These are phyloP conservation scores for Talaromyces pinophilus DNA, from an alignment of 2,329 filamentous ascomycete genomes.

Conservation along the genomic window DNA sequence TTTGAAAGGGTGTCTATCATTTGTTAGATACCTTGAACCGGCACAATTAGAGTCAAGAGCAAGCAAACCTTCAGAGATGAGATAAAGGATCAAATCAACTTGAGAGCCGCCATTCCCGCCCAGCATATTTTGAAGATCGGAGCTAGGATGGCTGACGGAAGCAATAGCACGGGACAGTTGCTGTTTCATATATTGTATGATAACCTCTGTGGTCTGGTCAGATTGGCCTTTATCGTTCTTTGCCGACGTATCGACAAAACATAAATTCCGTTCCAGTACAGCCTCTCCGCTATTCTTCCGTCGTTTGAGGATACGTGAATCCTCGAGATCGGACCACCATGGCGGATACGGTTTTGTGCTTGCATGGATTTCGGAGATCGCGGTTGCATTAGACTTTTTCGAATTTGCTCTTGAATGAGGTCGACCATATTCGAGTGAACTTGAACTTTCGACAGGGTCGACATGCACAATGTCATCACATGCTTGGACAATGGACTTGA, in stretches of 20 bases:
- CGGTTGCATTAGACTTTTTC: conserved; percentile 25
- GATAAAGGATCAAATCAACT: conserved; percentile 82
- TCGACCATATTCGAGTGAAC: neutral
- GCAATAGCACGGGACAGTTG: conserved; percentile 65
- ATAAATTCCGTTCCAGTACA: conserved; percentile 86
- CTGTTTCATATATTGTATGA: conserved; percentile 71
- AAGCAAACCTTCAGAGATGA: conserved; percentile 69
- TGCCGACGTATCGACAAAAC: conserved; percentile 82
- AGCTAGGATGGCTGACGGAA: conserved; percentile 64
- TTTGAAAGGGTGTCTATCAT: conserved; percentile 57
- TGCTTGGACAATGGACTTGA: conserved; percentile 80
- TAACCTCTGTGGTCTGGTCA: conserved; percentile 56
- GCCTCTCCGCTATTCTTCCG: conserved; percentile 73
- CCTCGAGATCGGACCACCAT: conserved; percentile 84
- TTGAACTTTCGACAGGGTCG: conserved; percentile 57
- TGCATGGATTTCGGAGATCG: conserved; percentile 69
- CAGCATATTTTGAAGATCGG: conserved; percentile 73
- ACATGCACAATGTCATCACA: conserved; percentile 94
- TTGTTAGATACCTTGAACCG: neutral
- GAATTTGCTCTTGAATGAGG: conserved; percentile 10
- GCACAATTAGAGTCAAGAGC: neutral
- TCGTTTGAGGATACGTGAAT: conserved; percentile 60
- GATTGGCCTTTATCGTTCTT: conserved; percentile 57
- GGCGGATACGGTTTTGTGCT: conserved; percentile 82
- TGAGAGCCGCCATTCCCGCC: conserved; percentile 80